Evolutionary conservation across 129 eudicot species (phyloP), one percentile per base, ranked within the genome.

Genomic region (Centaurea solstitialis): DNA sequence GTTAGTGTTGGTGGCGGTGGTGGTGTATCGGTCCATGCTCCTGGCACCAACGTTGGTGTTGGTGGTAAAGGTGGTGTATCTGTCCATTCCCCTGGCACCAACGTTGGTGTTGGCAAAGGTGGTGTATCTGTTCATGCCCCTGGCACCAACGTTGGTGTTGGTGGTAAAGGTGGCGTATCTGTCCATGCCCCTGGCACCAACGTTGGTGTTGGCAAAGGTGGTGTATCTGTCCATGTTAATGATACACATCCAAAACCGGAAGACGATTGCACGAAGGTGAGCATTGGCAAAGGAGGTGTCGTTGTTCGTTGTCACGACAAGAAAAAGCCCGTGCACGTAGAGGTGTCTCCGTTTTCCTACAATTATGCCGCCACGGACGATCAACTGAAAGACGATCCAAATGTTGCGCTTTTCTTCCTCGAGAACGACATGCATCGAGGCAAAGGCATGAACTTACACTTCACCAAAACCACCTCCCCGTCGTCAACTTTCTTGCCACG

Each of bases 311-410:
- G 87, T 79, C 80, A 72, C 68, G 24, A 67, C 79, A 85, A 82
- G 68, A 85, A 87, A 35, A 71, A 87, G 7, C 86, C 84, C 0
- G 78, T 80, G 20, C 57, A 72, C 12, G 88, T 88, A 15, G 38
- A 85, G 4, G 89, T 88, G 53, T 15, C 45, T 3, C 91, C 90
- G 15, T 91, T 87, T 73, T 3, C 3, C 0, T 91, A 93, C 85
- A 65, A 21, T 0, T 89, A 87, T 43, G 96, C 94, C 5, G 96
- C 94, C 20, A 67, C 61, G 0, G 91, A 86, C 15, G 81, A 76
- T 70, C 94, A 93, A 74, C 88, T 93, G 21, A 88, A 87, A 18
- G 89, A 91, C 30, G 70, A 91, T 82, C 91, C 96, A 7, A 85
- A 84, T 18, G 85, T 81, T 7, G 94, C 92, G 8, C 83, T 93